Evolutionary conservation across 2,329 filamentous ascomycete species (phyloP), one percentile per base, ranked within the genome.

Genomic region (Ophiostoma montium): DNA sequence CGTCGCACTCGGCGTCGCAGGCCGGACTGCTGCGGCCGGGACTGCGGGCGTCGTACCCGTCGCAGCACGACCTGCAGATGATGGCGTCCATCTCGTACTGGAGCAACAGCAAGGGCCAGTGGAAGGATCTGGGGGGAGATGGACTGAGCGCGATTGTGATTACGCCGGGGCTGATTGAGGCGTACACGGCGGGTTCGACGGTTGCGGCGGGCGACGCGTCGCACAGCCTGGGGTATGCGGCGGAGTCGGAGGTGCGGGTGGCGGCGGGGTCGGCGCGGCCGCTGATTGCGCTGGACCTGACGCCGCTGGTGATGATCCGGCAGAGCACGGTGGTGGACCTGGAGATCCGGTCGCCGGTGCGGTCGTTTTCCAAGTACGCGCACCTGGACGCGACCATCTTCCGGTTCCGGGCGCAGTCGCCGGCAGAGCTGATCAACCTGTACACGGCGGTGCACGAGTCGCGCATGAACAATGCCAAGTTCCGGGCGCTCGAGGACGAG

Each of bases 241-340:
- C 18, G 30, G 7, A 19, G 3, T 59, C 58, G 2, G 57, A 59
- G 15, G 51, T 57, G 39, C 54, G 58, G 36, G 51, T 56, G 27
- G 59, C 63, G 11, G 61, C 64, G 32, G 57, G 65, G 49, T 52
- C 61, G 12, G 54, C 59, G 13, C 65, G 68, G 33, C 76, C 76
- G 4, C 63, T 81, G 18, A 67, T 82, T 39, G 84, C 83, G 6
- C 76, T 95, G 32, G 87, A 95, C 60, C 77, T 98, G 38, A 96
- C 90, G 0, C 92, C 92, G 1, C 71, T 95, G 35, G 90, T 96
- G 8, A 84, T 89, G 56, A 80, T 96, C 53, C 80, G 90, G 54
- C 84, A 90, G 59, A 92, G 89, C 58, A 98, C 88, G 19, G 86
- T 85, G 3, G 77, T 98, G 31, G 92, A 98, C 62, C 86, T 98